Evolutionary conservation across 495 filamentous ascomycete species (phyloP), one percentile per base, ranked within the genome.

Genomic region (Podospora pseudocomata): DNA sequence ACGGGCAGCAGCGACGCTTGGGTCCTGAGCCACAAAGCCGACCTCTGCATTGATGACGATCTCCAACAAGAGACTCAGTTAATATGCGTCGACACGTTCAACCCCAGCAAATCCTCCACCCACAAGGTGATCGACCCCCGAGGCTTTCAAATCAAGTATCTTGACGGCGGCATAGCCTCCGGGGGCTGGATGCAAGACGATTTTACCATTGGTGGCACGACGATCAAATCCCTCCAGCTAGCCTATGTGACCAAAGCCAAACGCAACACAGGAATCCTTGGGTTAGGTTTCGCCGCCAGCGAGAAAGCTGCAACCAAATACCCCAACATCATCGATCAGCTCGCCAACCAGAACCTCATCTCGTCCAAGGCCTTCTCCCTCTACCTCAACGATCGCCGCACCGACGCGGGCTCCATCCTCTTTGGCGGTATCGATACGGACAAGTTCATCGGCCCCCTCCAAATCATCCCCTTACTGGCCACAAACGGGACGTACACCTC

Each of bases 1-100:
- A 95, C 92, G 15, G 92, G 92, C 3, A 96, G 92, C 73, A 94
- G 91, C 70, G 94, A 98, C 79, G 81, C 96, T 11, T 97, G 94
- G 94, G 81, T 89, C 28, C 67, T 85, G 55, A 75, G 77, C 61
- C 66, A 69, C 18, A 62, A 73, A 9, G 79, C 84, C 11, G 75
- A 84, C 67, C 73, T 85, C 16, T 87, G 85, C 70, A 77, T 60
- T 5, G 74, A 70, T 27, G 44, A 19, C 5, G 5, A 39, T 2
- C 67, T 80, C 32, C 81, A 85, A 69, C 26, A 27, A 18, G 39
- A 75, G 19, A 78, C 75, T 67, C 77, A 74, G n/a, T 72, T 75
- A 30, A 71, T 75, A 49, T 79, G 74, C 60, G 55, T 71, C 54
- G 72, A 74, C 60, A 73, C 76, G 19, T 78, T 79, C 67, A 77